phyloP scores from a whole-genome alignment of 1,284 basidiomycete species.

The Neotropicomus parvogracilis region DNA sequence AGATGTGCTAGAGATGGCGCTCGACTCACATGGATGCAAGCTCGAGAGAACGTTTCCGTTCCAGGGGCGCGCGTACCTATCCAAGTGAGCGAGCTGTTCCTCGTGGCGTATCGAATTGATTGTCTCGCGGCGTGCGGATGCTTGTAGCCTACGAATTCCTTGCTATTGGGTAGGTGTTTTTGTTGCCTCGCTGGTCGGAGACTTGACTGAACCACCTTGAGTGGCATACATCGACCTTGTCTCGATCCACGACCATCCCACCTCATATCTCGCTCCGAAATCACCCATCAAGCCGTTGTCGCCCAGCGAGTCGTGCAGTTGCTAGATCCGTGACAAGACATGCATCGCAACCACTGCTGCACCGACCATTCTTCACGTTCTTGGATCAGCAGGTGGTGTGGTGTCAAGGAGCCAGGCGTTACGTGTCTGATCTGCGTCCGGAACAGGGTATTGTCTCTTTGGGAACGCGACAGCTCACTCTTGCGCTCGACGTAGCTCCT shows the following conservation, averaged over 20 bases:
- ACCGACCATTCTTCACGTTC: constrained; percentile 66
- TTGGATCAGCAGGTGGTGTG: constrained; percentile 61
- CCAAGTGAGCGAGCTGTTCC: constrained; percentile 56
- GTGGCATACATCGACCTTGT: constrained; percentile 39
- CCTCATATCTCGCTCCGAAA: constrained; percentile 35
- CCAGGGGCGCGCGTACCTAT: constrained; percentile 68
- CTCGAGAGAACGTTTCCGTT: constrained; percentile 65
- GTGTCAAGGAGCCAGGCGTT: neutral
- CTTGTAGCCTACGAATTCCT: constrained; percentile 67
- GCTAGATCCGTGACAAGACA: constrained; percentile 62
- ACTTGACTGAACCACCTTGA: constrained; percentile 24
- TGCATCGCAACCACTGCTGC: constrained; percentile 47
- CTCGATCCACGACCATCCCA: constrained; percentile 3
- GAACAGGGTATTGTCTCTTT: constrained; percentile 55
- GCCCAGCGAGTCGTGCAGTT: constrained; percentile 58
- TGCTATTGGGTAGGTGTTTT: constrained; percentile 49
- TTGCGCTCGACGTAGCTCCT: constrained; percentile 65
- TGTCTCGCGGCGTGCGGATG: constrained; percentile 54
- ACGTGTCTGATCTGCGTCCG: constrained; percentile 9
- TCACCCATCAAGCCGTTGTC: constrained; percentile 59
- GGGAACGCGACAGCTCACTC: constrained; percentile 57
- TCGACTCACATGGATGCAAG: constrained; percentile 62
- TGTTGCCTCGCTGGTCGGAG: neutral
- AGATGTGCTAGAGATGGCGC: constrained; percentile 54
- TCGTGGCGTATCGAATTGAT: neutral